Percentiles rank a stretch among this genome's conserved stretches.
Conservation (phyloP, 306 rosid genomes). For the Acacia melanoxylon region DNA sequence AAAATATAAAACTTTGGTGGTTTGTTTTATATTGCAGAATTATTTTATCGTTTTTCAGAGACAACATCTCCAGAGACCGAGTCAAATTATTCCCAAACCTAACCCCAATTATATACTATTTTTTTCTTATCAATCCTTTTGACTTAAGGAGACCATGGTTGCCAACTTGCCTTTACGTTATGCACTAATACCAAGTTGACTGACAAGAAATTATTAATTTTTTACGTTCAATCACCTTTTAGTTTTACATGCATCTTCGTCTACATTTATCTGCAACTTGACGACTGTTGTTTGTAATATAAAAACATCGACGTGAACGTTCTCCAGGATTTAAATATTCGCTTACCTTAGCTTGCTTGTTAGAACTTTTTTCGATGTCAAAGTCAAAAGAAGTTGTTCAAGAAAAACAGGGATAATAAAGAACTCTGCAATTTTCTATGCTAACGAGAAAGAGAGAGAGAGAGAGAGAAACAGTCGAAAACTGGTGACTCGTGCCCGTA, state of each 20-base stretch:
- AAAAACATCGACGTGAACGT: background rate
- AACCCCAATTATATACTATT: slow-evolving; percentile 26
- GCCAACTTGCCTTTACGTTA: background rate
- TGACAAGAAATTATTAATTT: background rate
- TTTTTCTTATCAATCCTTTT: slow-evolving; percentile 31
- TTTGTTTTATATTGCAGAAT: background rate
- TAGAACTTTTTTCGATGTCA: background rate
- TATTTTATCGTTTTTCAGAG: slow-evolving; percentile 2
- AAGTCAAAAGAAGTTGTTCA: background rate
- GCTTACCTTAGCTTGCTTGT: too few relatives aligned
- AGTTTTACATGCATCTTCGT: background rate
- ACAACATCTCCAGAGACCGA: slow-evolving; percentile 30
- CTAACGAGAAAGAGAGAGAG: too few relatives aligned
- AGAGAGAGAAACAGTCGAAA: too few relatives aligned
- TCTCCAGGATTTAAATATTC: background rate
- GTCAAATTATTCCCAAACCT: slow-evolving; percentile 43
- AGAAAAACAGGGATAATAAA: background rate
- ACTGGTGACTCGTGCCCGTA: background rate
- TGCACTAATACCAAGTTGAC: background rate
- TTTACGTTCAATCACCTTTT: background rate
- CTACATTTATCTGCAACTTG: background rate
- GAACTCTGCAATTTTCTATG: background rate
- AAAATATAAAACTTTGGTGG: background rate
- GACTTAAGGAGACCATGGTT: slow-evolving; percentile 39
- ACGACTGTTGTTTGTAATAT: background rate